Percentiles rank a stretch among this genome's conserved stretches.
phyloP scores from a whole-genome alignment of 176 grass and related monocot genomes.

The Tuctoria greenei region DNA sequence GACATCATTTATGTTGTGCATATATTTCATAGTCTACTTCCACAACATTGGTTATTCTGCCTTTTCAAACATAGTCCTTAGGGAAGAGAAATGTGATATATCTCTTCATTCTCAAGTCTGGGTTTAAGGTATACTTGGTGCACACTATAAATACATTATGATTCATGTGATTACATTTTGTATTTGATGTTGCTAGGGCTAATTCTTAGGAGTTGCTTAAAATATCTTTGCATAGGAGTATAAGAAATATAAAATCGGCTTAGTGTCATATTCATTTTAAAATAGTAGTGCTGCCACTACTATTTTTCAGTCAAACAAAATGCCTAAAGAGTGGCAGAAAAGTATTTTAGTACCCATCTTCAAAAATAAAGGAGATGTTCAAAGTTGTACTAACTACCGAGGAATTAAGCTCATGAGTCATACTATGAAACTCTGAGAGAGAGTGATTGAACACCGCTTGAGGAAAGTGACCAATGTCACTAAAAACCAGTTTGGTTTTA shows the following conservation, averaged over 20 bases:
- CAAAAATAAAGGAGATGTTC: no score
- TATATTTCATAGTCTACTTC: background rate
- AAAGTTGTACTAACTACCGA: no score
- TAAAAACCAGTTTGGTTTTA: no score
- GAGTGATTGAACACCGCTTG: no score
- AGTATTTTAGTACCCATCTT: no score
- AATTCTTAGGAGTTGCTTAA: background rate
- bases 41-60: background rate
- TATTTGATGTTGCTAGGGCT: background rate
- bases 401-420: no score
- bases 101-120: background rate
- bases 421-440: no score
- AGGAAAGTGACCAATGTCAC: no score
- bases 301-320: no score
- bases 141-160: background rate
- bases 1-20: background rate
- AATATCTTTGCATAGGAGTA: constrained; percentile 1
- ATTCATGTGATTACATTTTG: background rate
- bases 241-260: background rate
- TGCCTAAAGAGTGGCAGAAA: no score
- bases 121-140: background rate
- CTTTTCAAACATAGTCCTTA: constrained; percentile 4
- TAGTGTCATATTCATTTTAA: background rate
- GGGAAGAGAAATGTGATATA: constrained; percentile 8
- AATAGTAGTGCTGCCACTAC: no score